Base-by-base conservation (phyloP, 208 protist genomes). In the Trypanosoma melophagium region DNA sequence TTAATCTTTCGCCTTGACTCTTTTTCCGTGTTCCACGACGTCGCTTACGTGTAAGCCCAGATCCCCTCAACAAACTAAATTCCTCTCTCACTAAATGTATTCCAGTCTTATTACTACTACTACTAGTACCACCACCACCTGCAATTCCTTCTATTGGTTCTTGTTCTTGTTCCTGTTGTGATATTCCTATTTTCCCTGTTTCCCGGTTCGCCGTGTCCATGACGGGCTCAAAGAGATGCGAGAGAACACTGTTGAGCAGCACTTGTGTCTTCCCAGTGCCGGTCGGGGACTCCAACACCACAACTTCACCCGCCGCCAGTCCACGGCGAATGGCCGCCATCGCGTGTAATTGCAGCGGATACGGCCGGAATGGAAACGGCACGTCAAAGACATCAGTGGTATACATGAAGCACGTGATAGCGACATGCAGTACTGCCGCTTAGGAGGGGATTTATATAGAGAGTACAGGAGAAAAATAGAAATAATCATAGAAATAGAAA, bases 181-280 rank as follows among this genome's bases (percentile, higher is more conserved):
- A 7, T 38, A 3, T 9, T 38, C 17, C 24, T 38, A 3, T 9
- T 38, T 31, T 21, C 45, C 42, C 7, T 24, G 49, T 47, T 1
- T 45, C 42, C 7, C 60, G 16, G 7, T 21, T 21, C 25, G 3
- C 47, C 0, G 13, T 5, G 0, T 12, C 21, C 3, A 44, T 25
- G 16, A 76, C 70, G 3, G 74, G 68, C 16, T 81, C 74, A 60
- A 84, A 96, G 4, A 86, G 54, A 55, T 80, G 63, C 2, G 87
- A 92, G 25, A 96, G 80, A 16, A 86, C 83, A 53, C 81, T 74
- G 71, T 89, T 97, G 47, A 98, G 94, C 2, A 99, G 73, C 56
- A 93, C 94, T 40, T 98, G 90, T 12, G 97, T 96, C 67, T 98
- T 98, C 7, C 97, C 97, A 0, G 96, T 99, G 16, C 97, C 97